These are phyloP conservation scores for Brasilioporus rufonigricans DNA, from an alignment of 768 basidiomycete species.

Conservation along the genomic window DNA sequence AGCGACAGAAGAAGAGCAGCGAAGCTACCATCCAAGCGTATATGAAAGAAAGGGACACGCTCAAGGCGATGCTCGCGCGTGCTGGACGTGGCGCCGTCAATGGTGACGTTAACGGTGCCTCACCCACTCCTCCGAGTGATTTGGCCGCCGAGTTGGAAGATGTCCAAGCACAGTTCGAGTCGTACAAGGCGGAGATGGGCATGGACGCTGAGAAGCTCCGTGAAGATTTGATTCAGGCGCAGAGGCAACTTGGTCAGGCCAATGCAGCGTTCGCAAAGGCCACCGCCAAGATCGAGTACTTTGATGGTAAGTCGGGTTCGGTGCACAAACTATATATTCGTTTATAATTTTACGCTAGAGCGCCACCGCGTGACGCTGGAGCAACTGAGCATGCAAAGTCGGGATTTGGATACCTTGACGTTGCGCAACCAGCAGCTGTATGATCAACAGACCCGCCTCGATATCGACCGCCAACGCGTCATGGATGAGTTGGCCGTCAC, in stretches of 20 bases:
- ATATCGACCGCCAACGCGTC: conserved; percentile 70
- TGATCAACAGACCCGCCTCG: conserved; percentile 70
- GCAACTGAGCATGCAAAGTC: conserved; percentile 56
- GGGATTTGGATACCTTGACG: conserved; percentile 63
- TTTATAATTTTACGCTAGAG: conserved; percentile 41
- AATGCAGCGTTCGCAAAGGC: conserved; percentile 75
- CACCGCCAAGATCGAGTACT: conserved; percentile 76
- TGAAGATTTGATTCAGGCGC: conserved; percentile 63
- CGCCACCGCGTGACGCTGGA: conserved; percentile 72
- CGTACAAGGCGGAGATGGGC: conserved; percentile 77
- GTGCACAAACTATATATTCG: neutral
- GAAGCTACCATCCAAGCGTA: conserved; percentile 75
- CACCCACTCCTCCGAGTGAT: conserved; percentile 33
- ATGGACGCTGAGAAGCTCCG: conserved; percentile 69
- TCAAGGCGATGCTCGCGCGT: conserved; percentile 70
- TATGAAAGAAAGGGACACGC: conserved; percentile 84
- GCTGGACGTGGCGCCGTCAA: conserved; percentile 37
- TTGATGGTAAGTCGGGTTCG: conserved; percentile 54
- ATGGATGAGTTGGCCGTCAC: conserved; percentile 62
- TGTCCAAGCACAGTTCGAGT: conserved; percentile 77
- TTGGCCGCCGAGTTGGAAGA: conserved; percentile 63
- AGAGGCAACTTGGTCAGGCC: conserved; percentile 65
- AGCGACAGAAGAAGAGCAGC: conserved; percentile 69
- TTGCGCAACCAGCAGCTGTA: conserved; percentile 72
- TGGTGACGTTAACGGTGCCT: conserved; percentile 32